Evolutionary conservation across 2,329 filamentous ascomycete species (phyloP).

Genomic region (Trichoderma atroviride): DNA sequence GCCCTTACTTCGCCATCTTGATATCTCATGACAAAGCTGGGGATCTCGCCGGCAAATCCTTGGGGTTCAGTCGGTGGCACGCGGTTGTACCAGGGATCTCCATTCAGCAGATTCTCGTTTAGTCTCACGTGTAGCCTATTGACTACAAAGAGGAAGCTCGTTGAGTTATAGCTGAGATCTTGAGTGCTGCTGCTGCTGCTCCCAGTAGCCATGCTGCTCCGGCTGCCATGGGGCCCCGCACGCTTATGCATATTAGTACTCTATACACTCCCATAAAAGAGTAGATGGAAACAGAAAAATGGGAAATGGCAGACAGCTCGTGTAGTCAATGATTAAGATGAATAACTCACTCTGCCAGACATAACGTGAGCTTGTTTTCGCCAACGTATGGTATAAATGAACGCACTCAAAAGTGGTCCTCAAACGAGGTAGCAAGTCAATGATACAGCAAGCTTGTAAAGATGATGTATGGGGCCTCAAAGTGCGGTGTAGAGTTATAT

Average conservation of each 20-base stretch:
- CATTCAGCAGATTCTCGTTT: constrained; percentile 25
- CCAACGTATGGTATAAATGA: not conserved
- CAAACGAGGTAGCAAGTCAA: not conserved
- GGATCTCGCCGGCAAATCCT: constrained; percentile 35
- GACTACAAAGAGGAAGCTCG: constrained; percentile 46
- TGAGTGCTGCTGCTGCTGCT: not conserved
- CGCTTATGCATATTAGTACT: not conserved
- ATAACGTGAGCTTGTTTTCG: not conserved
- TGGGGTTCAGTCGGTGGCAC: constrained; percentile 36
- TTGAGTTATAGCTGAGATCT: not conserved
- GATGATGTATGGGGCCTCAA: constrained; percentile 3
- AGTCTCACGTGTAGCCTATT: constrained; percentile 37
- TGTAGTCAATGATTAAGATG: not conserved
- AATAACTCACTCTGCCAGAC: not conserved
- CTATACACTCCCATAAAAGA: not conserved
- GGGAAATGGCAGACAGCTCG: not conserved
- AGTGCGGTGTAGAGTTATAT: constrained; percentile 18
- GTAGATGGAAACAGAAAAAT: not conserved
- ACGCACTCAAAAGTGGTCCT: not conserved
- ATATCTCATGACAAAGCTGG: constrained; percentile 44
- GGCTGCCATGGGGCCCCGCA: not conserved
- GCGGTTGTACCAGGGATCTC: constrained; percentile 36
- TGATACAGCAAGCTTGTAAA: not conserved
- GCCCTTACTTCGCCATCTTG: constrained; percentile 35
- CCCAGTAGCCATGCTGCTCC: not conserved